These are phyloP conservation scores for Cucumis cinereus DNA, from an alignment of 306 rosid species.

Conservation along the genomic window DNA sequence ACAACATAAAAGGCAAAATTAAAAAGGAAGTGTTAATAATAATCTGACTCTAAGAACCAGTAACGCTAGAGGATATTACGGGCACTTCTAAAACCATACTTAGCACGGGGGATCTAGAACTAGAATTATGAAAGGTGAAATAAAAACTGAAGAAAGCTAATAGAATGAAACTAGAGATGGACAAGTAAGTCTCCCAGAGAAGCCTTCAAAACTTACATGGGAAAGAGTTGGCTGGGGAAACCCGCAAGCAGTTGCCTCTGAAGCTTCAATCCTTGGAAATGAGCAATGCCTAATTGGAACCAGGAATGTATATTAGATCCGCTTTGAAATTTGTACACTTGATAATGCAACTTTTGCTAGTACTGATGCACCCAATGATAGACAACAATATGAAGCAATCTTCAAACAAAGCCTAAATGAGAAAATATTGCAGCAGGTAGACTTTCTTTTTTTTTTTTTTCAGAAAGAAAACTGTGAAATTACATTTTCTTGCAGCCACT, in stretches of 20 bases:
- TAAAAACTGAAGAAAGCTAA: not conserved
- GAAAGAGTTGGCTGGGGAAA: not conserved
- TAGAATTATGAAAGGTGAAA: not conserved
- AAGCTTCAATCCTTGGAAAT: not conserved
- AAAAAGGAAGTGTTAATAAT: conserved; percentile 2
- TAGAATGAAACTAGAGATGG: not conserved
- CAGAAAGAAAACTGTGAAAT: not conserved
- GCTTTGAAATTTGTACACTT: not conserved
- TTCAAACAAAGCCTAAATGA: not conserved
- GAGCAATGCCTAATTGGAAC: not conserved
- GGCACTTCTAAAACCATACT: not conserved
- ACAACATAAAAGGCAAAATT: conserved; percentile 9
- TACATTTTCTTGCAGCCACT: conserved; percentile 1
- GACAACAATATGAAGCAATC: not conserved
- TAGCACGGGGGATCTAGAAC: not conserved
- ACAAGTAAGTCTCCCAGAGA: not conserved
- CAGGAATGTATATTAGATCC: not conserved
- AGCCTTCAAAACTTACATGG: not conserved
- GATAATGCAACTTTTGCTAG: not conserved
- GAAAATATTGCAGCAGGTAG: not conserved
- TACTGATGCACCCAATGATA: not conserved
- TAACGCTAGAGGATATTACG: not conserved
- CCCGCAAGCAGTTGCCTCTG: not conserved
- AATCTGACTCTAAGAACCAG: not conserved
- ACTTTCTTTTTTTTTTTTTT: not conserved